Evolutionary conservation across 805 yeast genomes (phyloP), one percentile per base, ranked within the genome.

Genomic region (Candida manassasensis): DNA sequence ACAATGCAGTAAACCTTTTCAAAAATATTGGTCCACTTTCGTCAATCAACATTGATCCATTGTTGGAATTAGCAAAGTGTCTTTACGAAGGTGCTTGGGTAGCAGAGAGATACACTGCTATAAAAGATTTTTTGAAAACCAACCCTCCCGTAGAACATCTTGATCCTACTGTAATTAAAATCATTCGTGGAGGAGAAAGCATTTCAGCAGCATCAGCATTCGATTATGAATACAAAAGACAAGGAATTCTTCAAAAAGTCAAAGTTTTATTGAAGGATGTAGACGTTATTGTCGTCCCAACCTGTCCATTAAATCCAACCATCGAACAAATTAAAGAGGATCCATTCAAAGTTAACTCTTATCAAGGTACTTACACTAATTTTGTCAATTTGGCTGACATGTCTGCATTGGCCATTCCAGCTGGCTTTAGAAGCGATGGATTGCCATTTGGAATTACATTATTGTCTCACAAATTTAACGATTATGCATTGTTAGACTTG

Each of bases 21-120:
- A 45, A 53, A 29, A 58, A 66, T 27, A 32, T 41, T 29, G 73
- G 73, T 35, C 64, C 67, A 27, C 61, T 85, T 19, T 71, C 75
- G 15, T 64, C 78, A 8, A 57, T 80, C 28, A 89, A 87, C 59
- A 89, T 90, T 55, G 59, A 80, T 12, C 84, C 88, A 3, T 67
- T 90, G 27, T 67, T 85, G 41, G 84, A 83, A 24, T 69, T 90
- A 38, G 98, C 97, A 12, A 77, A 77, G 48, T 84, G 93, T 53
- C 71, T 90, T 24, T 90, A 90, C 56, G 97, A 90, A 53, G 98
- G 98, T 39, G 84, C 97, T n/a, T 90, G 98, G 98, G 97, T 90
- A 8, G 86, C 94, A 16, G 98, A 90, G 65, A 76, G 98, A 48
- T 88, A 79, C 63, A 79, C 86, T 43, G 96, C 96, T 17, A 75